These are phyloP conservation scores for Cruciata laevipes DNA, from an alignment of 257 asterid genomes.

Conservation along the genomic window DNA sequence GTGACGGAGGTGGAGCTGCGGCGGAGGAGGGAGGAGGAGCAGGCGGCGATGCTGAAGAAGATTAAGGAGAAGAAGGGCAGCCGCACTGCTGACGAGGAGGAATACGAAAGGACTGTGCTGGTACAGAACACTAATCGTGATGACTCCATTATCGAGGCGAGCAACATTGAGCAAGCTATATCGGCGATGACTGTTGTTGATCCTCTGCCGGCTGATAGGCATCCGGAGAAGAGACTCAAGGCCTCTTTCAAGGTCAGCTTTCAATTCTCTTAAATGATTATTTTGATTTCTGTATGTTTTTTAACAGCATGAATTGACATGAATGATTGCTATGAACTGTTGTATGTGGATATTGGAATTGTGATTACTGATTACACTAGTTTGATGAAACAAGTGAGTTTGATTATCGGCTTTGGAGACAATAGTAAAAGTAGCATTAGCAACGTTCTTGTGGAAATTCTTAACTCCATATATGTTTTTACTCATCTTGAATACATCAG, in stretches of 20 bases:
- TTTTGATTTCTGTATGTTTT: background rate
- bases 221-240: conserved; percentile 92
- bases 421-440: background rate
- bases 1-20: conserved; percentile 81
- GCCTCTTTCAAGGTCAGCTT: conserved; percentile 73
- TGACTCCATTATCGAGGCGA: conserved; percentile 73
- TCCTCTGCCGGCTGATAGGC: conserved; percentile 66
- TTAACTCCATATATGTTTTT: background rate
- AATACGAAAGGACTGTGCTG: conserved; percentile 66
- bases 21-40: conserved; percentile 73
- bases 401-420: background rate
- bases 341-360: background rate
- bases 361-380: background rate
- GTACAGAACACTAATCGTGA: conserved; percentile 70
- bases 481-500: background rate
- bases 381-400: background rate
- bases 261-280: background rate
- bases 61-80: conserved; percentile 55
- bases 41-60: conserved; percentile 46
- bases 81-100: conserved; percentile 75
- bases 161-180: conserved; percentile 75
- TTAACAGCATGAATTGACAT: background rate
- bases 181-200: conserved; percentile 57
- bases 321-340: background rate
- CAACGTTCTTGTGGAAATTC: background rate